Conservation (phyloP, 768 basidiomycete species). For the Mycena galopus region DNA sequence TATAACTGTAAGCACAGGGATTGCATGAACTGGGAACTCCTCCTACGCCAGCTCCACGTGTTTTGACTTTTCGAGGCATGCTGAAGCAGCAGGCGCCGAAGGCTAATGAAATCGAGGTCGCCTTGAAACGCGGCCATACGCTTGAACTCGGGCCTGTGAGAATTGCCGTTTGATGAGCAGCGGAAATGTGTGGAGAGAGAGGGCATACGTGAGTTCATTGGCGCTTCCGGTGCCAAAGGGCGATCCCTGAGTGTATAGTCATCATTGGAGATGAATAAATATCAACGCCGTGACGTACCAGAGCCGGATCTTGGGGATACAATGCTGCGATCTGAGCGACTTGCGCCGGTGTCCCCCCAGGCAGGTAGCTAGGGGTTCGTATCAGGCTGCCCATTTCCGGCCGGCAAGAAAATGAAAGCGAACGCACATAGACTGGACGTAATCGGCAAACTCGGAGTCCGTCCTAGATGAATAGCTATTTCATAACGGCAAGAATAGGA, state of each 20-base stretch:
- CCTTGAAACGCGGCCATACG: too few relatives aligned
- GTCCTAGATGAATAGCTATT: background rate
- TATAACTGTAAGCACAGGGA: too few relatives aligned
- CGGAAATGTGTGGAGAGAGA: too few relatives aligned
- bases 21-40: too few relatives aligned
- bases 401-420: background rate
- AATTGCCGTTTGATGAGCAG: too few relatives aligned
- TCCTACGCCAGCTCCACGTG: too few relatives aligned
- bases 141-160: too few relatives aligned
- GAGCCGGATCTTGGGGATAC: conserved; percentile 9
- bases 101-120: too few relatives aligned
- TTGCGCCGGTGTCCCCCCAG: background rate
- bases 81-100: too few relatives aligned
- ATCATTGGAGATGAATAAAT: background rate
- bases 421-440: background rate
- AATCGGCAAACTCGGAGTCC: background rate
- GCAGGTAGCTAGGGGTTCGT: background rate
- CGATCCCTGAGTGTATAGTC: conserved; percentile 8
- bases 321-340: background rate
- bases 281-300: background rate
- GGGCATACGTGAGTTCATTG: conserved; percentile 12
- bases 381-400: background rate
- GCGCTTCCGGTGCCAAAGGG: conserved; percentile 21
- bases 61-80: too few relatives aligned
- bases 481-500: background rate